A percentile compares a stretch with the other conserved stretches of the same genome.
Evolutionary conservation across 306 rosid genomes (phyloP).

Genomic region (Prunus campanulata): DNA sequence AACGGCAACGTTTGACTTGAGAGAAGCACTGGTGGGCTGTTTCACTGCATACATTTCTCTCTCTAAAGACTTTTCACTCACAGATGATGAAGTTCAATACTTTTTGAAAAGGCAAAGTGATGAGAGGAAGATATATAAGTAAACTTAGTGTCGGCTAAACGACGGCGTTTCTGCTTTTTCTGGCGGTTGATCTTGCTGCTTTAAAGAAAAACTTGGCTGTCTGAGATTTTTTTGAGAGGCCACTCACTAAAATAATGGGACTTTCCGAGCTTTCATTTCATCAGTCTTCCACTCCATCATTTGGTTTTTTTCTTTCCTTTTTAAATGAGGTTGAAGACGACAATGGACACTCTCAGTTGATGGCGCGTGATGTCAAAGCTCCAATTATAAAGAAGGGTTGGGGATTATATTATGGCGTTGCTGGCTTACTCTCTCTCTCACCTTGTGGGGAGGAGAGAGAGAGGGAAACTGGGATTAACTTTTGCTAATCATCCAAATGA

Average conservation of each 20-base stretch:
- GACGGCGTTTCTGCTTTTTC: not conserved
- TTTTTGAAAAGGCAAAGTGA: not conserved
- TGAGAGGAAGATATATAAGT: not conserved
- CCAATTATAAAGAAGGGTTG: too few species aligned
- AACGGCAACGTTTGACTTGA: constrained; percentile 21
- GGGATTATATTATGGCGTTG: too few species aligned
- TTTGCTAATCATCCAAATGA: too few species aligned
- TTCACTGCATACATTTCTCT: constrained; percentile 43
- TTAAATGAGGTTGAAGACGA: too few species aligned
- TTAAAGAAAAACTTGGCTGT: not conserved
- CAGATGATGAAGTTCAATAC: not conserved
- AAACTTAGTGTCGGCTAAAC: not conserved
- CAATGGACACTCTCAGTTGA: too few species aligned
- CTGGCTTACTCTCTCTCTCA: too few species aligned
- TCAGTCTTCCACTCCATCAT: too few species aligned
- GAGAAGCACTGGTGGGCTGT: constrained; percentile 19
- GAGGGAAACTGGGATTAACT: too few species aligned
- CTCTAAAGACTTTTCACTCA: not conserved
- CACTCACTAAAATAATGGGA: not conserved
- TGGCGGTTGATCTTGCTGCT: not conserved
- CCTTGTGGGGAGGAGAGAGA: too few species aligned
- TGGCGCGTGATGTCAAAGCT: too few species aligned
- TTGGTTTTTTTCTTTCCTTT: too few species aligned
- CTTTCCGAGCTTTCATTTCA: too few species aligned
- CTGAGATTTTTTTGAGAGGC: not conserved